These are phyloP conservation scores for Truncatella angustata DNA, from an alignment of 2,329 filamentous ascomycete genomes.

Conservation along the genomic window DNA sequence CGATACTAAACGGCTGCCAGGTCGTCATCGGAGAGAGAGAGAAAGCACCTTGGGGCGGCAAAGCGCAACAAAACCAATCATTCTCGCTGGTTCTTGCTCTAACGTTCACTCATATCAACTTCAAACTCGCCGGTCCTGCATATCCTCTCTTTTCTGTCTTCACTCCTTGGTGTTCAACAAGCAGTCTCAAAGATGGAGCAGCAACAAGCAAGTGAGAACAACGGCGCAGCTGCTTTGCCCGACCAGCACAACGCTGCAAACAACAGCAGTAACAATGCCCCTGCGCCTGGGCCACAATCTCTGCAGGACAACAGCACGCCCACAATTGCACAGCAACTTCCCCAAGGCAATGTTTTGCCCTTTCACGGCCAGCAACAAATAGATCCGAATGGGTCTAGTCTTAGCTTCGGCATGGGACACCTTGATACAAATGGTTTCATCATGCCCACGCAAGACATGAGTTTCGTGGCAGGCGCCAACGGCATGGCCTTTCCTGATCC, in stretches of 20 bases:
- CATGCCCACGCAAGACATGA: constrained; percentile 4
- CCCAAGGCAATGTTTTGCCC: not conserved
- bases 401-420: constrained; percentile 4
- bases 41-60: no score
- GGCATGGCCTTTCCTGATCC: constrained; percentile 9
- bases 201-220: not conserved
- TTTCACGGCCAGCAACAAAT: not conserved
- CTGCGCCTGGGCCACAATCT: not conserved
- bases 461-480: constrained; percentile 6
- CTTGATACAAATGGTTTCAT: constrained; percentile 7
- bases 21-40: no score
- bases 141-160: no score
- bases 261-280: no score
- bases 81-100: no score
- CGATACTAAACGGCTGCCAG: no score
- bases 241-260: not conserved
- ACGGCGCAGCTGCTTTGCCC: not conserved
- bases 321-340: not conserved
- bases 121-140: no score
- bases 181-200: not conserved
- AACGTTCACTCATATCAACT: no score
- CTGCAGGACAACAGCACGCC: not conserved
- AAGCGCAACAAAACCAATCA: no score
- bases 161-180: no score
- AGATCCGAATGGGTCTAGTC: constrained; percentile 2